Base-by-base conservation (phyloP, 352 stramenopile species). In the Thalassiosira mediterranea region DNA sequence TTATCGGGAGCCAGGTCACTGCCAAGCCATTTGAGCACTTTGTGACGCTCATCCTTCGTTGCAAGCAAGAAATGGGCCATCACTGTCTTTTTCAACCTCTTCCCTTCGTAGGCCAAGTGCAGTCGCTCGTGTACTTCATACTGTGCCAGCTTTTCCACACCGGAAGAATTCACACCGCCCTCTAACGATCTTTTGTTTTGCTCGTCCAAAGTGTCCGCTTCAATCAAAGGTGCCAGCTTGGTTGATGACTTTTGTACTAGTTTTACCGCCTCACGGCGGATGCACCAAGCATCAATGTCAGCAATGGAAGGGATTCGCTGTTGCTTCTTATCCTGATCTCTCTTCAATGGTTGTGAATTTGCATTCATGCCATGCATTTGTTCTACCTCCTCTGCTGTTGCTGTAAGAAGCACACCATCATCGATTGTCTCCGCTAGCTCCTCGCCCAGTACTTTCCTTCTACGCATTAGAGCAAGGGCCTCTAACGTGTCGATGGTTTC, bases 131-230 rank as follows among this genome's bases (percentile, higher is more conserved):
- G 53, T 17, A 62, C 25, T 17, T 62, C 53, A 2, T 21, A 25
- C 53, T 62, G 53, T 46, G 53, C 53, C 15, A 48, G 13, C 21
- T 62, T 62, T n/a, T 62, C 53, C 40, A 25, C 17, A 5, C 53
- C 21, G 5, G 4, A 25, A 23, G 26, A 40, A 62, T 62, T 62
- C 10, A 62, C 53, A 46, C 53, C 53, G 10, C 53, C 53, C 5
- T 62, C 17, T 4, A 62, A 11, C 4, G 26, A 28, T 29, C 5
- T 4, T 7, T 51, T 17, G 13, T 46, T 25, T 5, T 28, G 37
- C 37, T 44, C 37, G 8, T 44, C 15, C 37, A 44, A 44, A 15
- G 15, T 15, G 37, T 44, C 37, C 8, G 15, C 37, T 17, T 49
- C 40, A 3, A 51, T 21, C 3, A 25, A 47, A 7, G 21, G 21